Percentiles rank a stretch among this genome's conserved stretches.
phyloP scores from a whole-genome alignment of 768 basidiomycete genomes.

The Tricholoma sp. region DNA sequence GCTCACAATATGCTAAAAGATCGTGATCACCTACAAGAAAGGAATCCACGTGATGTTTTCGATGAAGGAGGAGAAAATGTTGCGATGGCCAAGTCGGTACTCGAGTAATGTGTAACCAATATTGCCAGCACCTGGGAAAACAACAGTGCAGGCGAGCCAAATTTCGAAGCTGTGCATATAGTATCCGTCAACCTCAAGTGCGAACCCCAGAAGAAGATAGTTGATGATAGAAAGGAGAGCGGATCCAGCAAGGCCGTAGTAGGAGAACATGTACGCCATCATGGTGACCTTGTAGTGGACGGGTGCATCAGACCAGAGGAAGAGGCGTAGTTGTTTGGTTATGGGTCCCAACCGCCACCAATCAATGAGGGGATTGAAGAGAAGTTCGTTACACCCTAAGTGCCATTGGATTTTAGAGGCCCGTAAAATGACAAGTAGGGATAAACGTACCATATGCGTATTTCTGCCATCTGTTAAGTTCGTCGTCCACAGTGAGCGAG shows the following conservation, averaged over 20 bases:
- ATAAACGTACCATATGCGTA: conserved; percentile 59
- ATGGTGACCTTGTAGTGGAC: conserved; percentile 81
- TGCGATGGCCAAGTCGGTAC: conserved; percentile 58
- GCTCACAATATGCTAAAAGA: conserved; percentile 1
- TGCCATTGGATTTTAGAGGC: background rate
- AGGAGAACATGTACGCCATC: conserved; percentile 66
- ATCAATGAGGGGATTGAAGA: conserved; percentile 76
- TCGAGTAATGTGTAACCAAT: conserved; percentile 63
- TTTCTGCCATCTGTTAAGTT: conserved; percentile 91
- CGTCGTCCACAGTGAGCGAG: conserved; percentile 83
- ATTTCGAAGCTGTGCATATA: conserved; percentile 72
- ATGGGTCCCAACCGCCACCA: conserved; percentile 83
- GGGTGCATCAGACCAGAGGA: conserved; percentile 73
- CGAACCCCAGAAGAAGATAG: conserved; percentile 63
- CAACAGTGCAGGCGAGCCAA: conserved; percentile 66
- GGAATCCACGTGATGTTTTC: conserved; percentile 64
- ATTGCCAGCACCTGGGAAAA: conserved; percentile 68
- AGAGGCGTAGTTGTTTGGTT: conserved; percentile 71
- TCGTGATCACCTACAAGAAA: conserved; percentile 58
- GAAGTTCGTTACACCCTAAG: conserved; percentile 68
- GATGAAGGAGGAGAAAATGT: conserved; percentile 42
- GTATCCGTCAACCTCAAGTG: conserved; percentile 60
- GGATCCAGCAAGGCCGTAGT: conserved; percentile 61
- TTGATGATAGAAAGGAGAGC: conserved; percentile 61
- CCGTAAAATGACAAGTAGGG: background rate